A percentile compares a stretch with the other conserved stretches of the same genome.
These are phyloP conservation scores for Coemansia sp. DNA, from an alignment of 192 early-diverging fungal genomes.

Conservation along the genomic window DNA sequence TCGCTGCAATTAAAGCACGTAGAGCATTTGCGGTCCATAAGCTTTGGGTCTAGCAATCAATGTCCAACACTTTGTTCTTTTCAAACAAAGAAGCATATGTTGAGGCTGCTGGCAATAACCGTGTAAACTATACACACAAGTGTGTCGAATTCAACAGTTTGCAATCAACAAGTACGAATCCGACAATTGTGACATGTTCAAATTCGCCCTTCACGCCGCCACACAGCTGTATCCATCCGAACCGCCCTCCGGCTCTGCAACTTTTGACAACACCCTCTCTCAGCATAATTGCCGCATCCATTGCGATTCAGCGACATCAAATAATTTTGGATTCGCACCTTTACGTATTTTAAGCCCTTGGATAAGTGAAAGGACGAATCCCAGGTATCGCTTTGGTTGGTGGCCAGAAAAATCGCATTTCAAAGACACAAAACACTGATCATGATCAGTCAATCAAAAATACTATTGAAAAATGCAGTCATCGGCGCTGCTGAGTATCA, in stretches of 20 bases:
- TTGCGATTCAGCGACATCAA: neutral
- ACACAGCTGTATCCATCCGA: neutral
- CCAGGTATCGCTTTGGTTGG: neutral
- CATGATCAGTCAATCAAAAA: neutral
- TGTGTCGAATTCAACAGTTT: neutral
- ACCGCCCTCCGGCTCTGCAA: neutral
- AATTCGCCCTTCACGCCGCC: neutral
- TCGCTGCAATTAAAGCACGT: no score
- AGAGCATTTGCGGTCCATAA: no score
- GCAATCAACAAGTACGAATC: neutral
- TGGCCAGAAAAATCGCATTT: neutral
- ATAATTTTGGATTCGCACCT: neutral
- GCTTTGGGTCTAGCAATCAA: no score
- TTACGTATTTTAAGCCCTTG: neutral
- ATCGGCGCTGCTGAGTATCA: constrained; percentile 23
- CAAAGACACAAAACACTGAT: neutral
- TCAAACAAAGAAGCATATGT: no score
- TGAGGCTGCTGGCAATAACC: no score
- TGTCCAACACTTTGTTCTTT: no score
- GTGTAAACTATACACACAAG: no score
- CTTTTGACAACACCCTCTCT: neutral
- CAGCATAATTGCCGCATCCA: constrained; percentile 1
- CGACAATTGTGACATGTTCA: neutral
- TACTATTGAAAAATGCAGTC: neutral
- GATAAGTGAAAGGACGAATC: constrained; percentile 5